phyloP scores from a whole-genome alignment of 1,284 basidiomycete species.

The Pascua sp. region DNA sequence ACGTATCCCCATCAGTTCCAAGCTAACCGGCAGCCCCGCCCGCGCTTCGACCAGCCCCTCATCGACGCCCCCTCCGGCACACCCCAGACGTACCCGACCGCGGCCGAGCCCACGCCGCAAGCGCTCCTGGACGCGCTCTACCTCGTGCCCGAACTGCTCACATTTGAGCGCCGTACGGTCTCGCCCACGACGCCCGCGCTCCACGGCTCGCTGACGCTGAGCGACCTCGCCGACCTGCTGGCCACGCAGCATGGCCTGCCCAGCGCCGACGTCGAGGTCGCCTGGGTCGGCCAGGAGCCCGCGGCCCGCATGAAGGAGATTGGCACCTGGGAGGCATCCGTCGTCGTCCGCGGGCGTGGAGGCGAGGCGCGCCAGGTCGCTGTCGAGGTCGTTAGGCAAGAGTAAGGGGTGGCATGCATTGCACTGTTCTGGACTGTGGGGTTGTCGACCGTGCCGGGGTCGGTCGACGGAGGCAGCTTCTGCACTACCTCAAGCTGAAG shows the following conservation, averaged over 20 bases:
- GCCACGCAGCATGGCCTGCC: conserved; percentile 20
- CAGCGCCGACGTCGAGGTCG: conserved; percentile 22
- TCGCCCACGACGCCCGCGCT: conserved; percentile 26
- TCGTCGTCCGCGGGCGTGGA: conserved; percentile 25
- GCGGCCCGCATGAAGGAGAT: conserved; percentile 36
- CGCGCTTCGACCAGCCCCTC: conserved; percentile 1
- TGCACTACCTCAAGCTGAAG: too few relatives aligned
- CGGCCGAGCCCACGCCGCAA: conserved; percentile 14
- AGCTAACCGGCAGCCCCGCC: not conserved
- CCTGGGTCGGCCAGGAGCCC: conserved; percentile 26
- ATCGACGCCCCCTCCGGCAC: conserved; percentile 6
- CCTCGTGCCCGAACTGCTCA: conserved; percentile 23
- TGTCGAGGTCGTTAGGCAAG: conserved; percentile 16
- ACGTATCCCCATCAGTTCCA: not conserved
- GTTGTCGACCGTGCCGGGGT: too few relatives aligned
- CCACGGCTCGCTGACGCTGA: conserved; percentile 38
- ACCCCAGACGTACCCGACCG: not conserved
- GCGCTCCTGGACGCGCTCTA: conserved; percentile 24
- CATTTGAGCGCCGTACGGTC: conserved; percentile 32
- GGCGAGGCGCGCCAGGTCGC: conserved; percentile 20
- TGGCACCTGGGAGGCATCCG: conserved; percentile 22
- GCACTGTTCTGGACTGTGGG: too few relatives aligned
- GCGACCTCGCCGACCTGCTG: conserved; percentile 29
- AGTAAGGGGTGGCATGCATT: not conserved
- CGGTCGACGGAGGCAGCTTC: not conserved